phyloP scores from a whole-genome alignment of 257 asterid genomes.

The Cordia subcordata region DNA sequence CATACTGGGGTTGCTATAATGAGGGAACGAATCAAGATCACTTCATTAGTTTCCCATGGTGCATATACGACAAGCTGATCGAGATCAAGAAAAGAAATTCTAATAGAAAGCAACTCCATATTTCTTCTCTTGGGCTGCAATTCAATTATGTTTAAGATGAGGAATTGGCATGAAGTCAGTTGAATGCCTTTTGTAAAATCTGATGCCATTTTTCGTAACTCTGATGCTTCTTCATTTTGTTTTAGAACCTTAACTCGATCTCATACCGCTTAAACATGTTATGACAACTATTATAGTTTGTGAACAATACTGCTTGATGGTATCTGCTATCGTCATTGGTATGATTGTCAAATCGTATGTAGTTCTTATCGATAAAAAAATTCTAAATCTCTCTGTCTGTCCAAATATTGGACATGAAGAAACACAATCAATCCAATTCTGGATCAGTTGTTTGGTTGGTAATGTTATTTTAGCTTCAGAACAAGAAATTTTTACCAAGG shows the following conservation, averaged over 20 bases:
- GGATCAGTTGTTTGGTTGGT: too few relatives aligned
- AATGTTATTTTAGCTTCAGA: too few relatives aligned
- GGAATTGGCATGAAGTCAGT: not conserved
- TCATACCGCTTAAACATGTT: not conserved
- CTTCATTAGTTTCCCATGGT: conserved; percentile 83
- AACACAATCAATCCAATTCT: too few relatives aligned
- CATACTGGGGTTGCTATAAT: conserved; percentile 59
- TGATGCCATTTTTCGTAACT: not conserved
- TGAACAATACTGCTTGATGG: too few relatives aligned
- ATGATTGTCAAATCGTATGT: too few relatives aligned
- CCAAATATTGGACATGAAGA: too few relatives aligned
- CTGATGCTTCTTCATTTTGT: not conserved
- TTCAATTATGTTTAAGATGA: conserved; percentile 22
- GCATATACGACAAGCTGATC: conserved; percentile 64
- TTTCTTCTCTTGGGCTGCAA: conserved; percentile 23
- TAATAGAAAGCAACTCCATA: conserved; percentile 9
- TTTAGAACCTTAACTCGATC: not conserved
- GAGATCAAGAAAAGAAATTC: conserved; percentile 48
- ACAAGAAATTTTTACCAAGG: too few relatives aligned
- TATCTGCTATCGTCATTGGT: too few relatives aligned
- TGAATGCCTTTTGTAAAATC: not conserved
- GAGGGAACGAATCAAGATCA: conserved; percentile 58
- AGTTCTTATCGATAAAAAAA: too few relatives aligned
- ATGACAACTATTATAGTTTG: not conserved
- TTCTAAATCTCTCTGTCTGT: too few relatives aligned